phyloP scores from a whole-genome alignment of 495 filamentous ascomycete genomes.

The Chaetomium fimeti region DNA sequence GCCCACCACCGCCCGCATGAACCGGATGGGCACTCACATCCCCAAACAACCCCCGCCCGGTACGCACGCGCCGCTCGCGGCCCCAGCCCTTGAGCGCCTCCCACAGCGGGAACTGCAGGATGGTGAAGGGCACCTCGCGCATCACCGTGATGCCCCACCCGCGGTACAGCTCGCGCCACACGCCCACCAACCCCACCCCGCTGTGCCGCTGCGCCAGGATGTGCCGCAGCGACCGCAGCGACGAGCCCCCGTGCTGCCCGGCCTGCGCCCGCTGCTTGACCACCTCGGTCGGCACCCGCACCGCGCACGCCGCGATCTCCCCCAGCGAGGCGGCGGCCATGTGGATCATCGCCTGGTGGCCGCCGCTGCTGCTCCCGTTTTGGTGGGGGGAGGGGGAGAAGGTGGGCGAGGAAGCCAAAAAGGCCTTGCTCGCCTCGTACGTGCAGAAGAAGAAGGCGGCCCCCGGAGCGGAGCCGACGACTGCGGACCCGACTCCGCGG shows the following conservation, averaged over 20 bases:
- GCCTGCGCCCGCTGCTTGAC: slow-evolving; percentile 96
- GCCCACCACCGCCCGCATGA: not conserved
- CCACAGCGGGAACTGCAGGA: slow-evolving; percentile 97
- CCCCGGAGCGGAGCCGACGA: slow-evolving; percentile 93
- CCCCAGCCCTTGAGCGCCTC: slow-evolving; percentile 74
- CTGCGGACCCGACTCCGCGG: slow-evolving; percentile 64
- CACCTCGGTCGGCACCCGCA: slow-evolving; percentile 93
- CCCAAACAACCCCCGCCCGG: slow-evolving; percentile 52
- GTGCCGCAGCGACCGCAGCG: slow-evolving; percentile 59
- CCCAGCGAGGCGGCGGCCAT: slow-evolving; percentile 86
- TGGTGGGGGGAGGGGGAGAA: slow-evolving; percentile 31
- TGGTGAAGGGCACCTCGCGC: slow-evolving; percentile 94
- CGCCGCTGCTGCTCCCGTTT: not conserved
- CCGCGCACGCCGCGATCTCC: slow-evolving; percentile 88
- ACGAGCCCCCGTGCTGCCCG: slow-evolving; percentile 61
- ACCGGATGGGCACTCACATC: slow-evolving; percentile 15
- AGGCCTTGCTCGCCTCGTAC: slow-evolving; percentile 77
- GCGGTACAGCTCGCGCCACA: slow-evolving; percentile 82
- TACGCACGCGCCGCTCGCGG: slow-evolving; percentile 36
- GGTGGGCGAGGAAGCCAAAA: slow-evolving; percentile 40
- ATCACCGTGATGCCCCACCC: slow-evolving; percentile 89
- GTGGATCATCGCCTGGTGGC: slow-evolving; percentile 43
- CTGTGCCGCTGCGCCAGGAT: slow-evolving; percentile 58
- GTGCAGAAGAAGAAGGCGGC: slow-evolving; percentile 98
- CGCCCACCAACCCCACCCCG: slow-evolving; percentile 50